Evolutionary conservation across 164 flowering plant genomes (phyloP), one percentile per base, ranked within the genome.

Genomic region (Chimonanthus praecox): DNA sequence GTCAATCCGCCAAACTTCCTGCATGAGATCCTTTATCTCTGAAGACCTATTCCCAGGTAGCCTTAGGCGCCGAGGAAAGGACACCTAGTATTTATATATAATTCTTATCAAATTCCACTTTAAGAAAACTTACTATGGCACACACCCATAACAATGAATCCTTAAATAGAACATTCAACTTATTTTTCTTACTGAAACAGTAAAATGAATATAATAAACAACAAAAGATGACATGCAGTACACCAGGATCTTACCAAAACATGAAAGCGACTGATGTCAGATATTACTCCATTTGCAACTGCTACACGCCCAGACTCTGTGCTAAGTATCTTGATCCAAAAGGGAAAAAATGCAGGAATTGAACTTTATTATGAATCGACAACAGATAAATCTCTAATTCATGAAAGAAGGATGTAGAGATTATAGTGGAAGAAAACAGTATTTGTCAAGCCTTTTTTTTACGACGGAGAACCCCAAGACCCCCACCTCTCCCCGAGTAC

Each of bases 1-100:
- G 81, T 92, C 89, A 78, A 96, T 85, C 72, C 82, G 88, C 97
- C 97, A 96, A 16, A 87, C 80, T 80, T 86, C 87, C 65, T 74
- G 77, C 71, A 65, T 68, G 69, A 95, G 89, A 77, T 87, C 88
- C 21, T 67, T 69, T 21, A 75, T 76, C 71, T 79, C 83, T 69
- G 85, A 79, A 71, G 76, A 58, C 4, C 71, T 81, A 69, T 87
- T 83, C 78, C 92, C 74, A 66, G 98, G 99, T 77, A 93, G 88
- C 78, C 97, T 83, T 76, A 96, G 80, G 45, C 88, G 84, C 79
- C 87, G 92, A 61, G 94, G 80, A 67, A 89, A 88, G 70, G 97
- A 90, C 8, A 96, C 89, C 98, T 95, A 72, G 47, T 10, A 66
- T 46, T 66, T 13, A 66, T 7, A 66, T 9, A 10, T 44, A n/a